Evolutionary conservation across 208 protist genomes (phyloP).

Genomic region (Naegleria lovaniensis): DNA sequence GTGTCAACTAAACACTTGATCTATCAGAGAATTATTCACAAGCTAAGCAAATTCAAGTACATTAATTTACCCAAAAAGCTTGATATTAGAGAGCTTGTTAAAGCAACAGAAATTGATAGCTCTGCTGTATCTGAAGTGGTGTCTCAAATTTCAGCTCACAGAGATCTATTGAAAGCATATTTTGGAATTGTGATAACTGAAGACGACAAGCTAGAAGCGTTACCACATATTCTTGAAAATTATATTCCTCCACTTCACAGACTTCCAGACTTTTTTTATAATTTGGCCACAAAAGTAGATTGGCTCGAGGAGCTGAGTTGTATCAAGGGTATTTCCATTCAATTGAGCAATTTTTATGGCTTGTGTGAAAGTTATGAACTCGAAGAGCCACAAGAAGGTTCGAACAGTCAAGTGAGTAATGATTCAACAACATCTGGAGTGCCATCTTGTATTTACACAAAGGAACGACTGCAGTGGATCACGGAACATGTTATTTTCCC

Average conservation of each 20-base stretch:
- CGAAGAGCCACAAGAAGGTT: not conserved
- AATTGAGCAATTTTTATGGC: not conserved
- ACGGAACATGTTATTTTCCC: slow-evolving; percentile 21
- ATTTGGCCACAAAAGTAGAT: not conserved
- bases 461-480: not conserved
- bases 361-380: not conserved
- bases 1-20: not conserved
- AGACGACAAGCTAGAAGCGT: not conserved
- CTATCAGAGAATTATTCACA: not conserved
- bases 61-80: not conserved
- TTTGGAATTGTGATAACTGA: not conserved
- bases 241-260: slow-evolving; percentile 4
- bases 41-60: not conserved
- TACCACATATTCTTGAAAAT: not conserved
- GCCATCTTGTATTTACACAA: not conserved
- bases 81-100: not conserved
- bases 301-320: not conserved
- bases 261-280: not conserved
- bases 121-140: not conserved
- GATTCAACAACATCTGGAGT: not conserved
- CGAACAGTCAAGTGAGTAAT: not conserved
- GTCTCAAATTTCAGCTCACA: not conserved
- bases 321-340: not conserved
- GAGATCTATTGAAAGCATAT: not conserved
- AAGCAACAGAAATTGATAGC: not conserved